These are phyloP conservation scores for Albophoma yamanashiensis DNA, from an alignment of 2,329 filamentous ascomycete genomes.

Conservation along the genomic window DNA sequence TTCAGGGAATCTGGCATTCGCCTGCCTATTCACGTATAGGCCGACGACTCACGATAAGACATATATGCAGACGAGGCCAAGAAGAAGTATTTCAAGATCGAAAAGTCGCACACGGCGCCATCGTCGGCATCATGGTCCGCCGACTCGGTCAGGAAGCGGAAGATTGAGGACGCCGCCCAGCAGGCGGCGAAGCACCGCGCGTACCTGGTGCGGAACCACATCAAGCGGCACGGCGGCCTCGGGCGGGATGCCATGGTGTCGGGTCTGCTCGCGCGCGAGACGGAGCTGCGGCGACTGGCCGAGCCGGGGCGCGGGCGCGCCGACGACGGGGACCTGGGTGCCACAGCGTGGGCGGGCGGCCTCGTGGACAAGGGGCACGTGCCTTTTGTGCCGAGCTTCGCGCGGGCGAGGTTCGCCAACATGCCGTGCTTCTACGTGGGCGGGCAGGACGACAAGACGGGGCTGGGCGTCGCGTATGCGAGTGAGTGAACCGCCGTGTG, in stretches of 20 bases:
- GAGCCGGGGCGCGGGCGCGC: slow-evolving; percentile 10
- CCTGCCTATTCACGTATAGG: background rate
- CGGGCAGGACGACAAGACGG: slow-evolving; percentile 25
- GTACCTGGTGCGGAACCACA: slow-evolving; percentile 22
- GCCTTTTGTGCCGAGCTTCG: slow-evolving; percentile 19
- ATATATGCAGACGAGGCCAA: slow-evolving; percentile 41
- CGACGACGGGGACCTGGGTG: slow-evolving; percentile 14
- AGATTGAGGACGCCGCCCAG: slow-evolving; percentile 28
- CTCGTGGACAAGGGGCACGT: slow-evolving; percentile 28
- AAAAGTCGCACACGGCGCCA: slow-evolving; percentile 44
- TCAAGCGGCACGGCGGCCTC: slow-evolving; percentile 24
- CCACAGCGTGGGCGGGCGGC: slow-evolving; percentile 27
- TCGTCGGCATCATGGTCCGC: slow-evolving; percentile 41
- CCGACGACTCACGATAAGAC: background rate
- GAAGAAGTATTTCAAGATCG: slow-evolving; percentile 59
- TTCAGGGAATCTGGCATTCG: background rate
- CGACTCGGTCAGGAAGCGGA: slow-evolving; percentile 47
- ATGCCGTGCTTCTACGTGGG: slow-evolving; percentile 30
- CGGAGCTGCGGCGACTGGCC: slow-evolving; percentile 6
- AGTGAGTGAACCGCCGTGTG: slow-evolving; percentile 22
- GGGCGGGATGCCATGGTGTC: slow-evolving; percentile 20
- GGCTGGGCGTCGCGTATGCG: slow-evolving; percentile 30
- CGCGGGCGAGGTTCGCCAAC: slow-evolving; percentile 17
- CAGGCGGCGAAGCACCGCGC: slow-evolving; percentile 14
- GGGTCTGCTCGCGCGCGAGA: slow-evolving; percentile 17